Conservation (phyloP, 768 basidiomycete species). For the Hydnum rufescens region DNA sequence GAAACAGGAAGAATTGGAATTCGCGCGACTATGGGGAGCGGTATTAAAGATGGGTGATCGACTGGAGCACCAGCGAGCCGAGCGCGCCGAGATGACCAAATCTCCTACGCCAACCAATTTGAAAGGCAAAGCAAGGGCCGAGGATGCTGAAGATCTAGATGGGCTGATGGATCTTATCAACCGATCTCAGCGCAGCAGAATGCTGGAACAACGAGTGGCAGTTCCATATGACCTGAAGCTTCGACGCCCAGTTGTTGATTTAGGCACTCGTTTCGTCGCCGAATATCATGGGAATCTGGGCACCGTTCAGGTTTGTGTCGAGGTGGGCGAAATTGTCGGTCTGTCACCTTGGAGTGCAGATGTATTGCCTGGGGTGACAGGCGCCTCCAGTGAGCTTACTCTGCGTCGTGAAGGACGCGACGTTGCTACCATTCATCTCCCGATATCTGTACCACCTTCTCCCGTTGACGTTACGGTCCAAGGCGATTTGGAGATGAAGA, state of each 20-base stretch:
- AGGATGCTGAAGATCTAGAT: slow-evolving; percentile 34
- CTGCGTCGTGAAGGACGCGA: slow-evolving; percentile 16
- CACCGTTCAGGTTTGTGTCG: slow-evolving; percentile 46
- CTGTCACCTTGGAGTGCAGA: background rate
- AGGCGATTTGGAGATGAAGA: slow-evolving; percentile 54
- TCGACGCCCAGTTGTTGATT: background rate
- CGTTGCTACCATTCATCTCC: slow-evolving; percentile 26
- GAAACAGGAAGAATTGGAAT: slow-evolving; percentile 55
- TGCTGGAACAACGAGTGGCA: slow-evolving; percentile 53
- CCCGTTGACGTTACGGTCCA: slow-evolving; percentile 16
- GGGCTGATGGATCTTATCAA: slow-evolving; percentile 51
- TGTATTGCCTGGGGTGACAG: background rate
- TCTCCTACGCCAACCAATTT: background rate
- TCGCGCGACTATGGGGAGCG: slow-evolving; percentile 28
- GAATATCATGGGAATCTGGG: slow-evolving; percentile 79
- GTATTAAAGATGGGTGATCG: slow-evolving; percentile 11
- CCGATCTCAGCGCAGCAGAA: slow-evolving; percentile 35
- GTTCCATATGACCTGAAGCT: background rate
- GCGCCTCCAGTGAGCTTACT: slow-evolving; percentile 29
- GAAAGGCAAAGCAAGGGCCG: slow-evolving; percentile 25
- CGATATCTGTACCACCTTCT: slow-evolving; percentile 24
- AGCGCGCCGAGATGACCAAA: too few relatives aligned
- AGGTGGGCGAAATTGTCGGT: background rate
- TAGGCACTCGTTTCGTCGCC: slow-evolving; percentile 18
- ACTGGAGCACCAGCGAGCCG: slow-evolving; percentile 16